Conservation (phyloP, 371 early-diverging fungal genomes). For the Mortierella sp. region DNA sequence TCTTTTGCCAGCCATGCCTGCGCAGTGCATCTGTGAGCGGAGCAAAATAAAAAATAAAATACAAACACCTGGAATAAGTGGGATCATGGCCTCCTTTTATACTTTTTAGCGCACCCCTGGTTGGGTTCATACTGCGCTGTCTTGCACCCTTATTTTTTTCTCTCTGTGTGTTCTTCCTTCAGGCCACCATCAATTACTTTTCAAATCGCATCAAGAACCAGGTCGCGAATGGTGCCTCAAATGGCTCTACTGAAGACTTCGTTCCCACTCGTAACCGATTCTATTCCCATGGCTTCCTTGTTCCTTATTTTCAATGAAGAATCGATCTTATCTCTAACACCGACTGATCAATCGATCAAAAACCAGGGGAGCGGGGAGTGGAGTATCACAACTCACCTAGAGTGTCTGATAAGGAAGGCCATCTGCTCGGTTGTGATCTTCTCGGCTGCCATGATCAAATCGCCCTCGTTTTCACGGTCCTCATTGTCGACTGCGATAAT, state of each 20-base stretch:
- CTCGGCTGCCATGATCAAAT: slow-evolving; percentile 95
- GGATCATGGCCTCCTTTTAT: too few species aligned
- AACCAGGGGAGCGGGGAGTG: background rate
- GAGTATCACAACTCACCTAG: slow-evolving; percentile 71
- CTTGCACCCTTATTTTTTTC: background rate
- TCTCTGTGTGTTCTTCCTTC: background rate
- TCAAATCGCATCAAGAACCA: too few species aligned
- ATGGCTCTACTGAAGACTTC: background rate
- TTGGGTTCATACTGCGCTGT: background rate
- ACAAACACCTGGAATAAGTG: background rate
- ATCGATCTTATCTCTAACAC: too few species aligned
- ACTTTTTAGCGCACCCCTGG: too few species aligned
- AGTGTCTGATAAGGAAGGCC: slow-evolving; percentile 95
- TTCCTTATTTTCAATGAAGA: too few species aligned
- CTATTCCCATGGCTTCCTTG: too few species aligned
- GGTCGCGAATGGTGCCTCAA: background rate
- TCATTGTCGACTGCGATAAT: slow-evolving; percentile 96
- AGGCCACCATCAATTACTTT: too few species aligned
- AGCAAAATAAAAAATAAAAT: background rate
- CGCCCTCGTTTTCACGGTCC: slow-evolving; percentile 98
- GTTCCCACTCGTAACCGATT: too few species aligned
- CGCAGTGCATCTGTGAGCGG: background rate
- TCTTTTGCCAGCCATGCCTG: background rate
- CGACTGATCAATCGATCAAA: background rate
- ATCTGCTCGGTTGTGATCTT: slow-evolving; percentile 90